Base-by-base conservation (phyloP, 169 alveolate species). In the Toxoplasma gondii region DNA sequence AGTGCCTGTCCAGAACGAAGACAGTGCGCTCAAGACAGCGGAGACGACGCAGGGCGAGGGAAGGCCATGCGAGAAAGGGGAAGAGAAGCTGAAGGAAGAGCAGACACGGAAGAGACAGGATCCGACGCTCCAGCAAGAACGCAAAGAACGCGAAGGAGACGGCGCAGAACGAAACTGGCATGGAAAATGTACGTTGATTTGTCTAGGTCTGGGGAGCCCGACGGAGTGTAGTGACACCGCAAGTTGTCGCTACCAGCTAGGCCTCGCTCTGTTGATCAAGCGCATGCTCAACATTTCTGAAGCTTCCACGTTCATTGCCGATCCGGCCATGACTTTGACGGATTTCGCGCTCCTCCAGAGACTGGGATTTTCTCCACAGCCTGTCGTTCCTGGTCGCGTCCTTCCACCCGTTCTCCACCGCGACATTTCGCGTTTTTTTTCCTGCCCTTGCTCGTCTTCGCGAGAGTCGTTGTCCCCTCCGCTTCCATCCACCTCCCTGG, bases 191-290 rank as follows among this genome's bases (percentile, higher is more conserved):
- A 16, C 39, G n/a, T n/a, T 74, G 84, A 16, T 74, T 16, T 74
- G 84, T n/a, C 84, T 74, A 44, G 84, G 84, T 1, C 84, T 74
- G 1, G 84, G 84, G 31, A 74, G 84, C 44, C 84, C 84, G 39
- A 74, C 84, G 43, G 84, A 74, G 43, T 34, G 84, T n/a, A 74
- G 84, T 24, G 84, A 74, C 44, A 74, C 49, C 39, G 43, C 84
- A 27, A 74, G 84, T 44, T 34, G 84, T 19, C 44, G 39, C 31
- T 74, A 74, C 44, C 84, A 74, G 44, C 49, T 74, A 17, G 84
- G 31, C 44, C 44, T 74, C 45, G 84, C 84, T 9, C 44, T 31
- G 84, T 44, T 74, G 84, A 17, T 74, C 9, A 41, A 74, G 84
- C 41, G 44, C 45, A 17, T 1, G 43, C n/a, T 74, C 44, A 12